These are phyloP conservation scores for Boechera stricta DNA, from an alignment of 345 rosid genomes.

Conservation along the genomic window DNA sequence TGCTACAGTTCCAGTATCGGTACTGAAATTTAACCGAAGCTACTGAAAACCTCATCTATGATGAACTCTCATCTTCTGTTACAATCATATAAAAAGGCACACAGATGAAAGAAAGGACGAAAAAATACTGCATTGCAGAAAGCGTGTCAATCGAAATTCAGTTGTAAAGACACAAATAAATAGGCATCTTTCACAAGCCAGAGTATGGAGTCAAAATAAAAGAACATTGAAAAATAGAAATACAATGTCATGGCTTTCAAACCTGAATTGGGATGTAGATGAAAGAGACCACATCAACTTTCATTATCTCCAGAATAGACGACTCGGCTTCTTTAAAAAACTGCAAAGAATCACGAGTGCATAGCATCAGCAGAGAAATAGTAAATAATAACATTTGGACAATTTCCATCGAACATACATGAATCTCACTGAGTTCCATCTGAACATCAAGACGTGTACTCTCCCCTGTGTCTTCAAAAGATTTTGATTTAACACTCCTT, in stretches of 20 bases:
- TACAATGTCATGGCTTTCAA: slow-evolving; percentile 37
- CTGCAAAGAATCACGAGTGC: slow-evolving; percentile 59
- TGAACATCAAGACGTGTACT: slow-evolving; percentile 89
- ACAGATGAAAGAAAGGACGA: slow-evolving; percentile 14
- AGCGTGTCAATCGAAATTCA: slow-evolving; percentile 1
- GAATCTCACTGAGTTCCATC: slow-evolving; percentile 91
- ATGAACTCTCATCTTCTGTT: slow-evolving; percentile 3
- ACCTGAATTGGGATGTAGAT: slow-evolving; percentile 86
- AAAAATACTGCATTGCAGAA: neutral
- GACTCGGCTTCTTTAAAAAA: slow-evolving; percentile 75
- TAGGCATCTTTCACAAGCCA: slow-evolving; percentile 30
- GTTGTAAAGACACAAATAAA: slow-evolving; percentile 25
- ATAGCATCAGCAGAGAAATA: slow-evolving; percentile 28
- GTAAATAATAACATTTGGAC: slow-evolving; percentile 27
- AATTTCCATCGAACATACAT: slow-evolving; percentile 60
- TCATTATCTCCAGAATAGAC: slow-evolving; percentile 87
- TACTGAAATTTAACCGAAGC: neutral
- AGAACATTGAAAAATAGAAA: slow-evolving; percentile 1
- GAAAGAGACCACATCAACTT: slow-evolving; percentile 78
- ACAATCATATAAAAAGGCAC: neutral
- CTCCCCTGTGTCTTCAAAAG: slow-evolving; percentile 88
- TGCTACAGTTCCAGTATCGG: slow-evolving; percentile 13
- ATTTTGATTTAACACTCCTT: slow-evolving; percentile 68
- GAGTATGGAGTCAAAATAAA: slow-evolving; percentile 18
- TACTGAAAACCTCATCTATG: neutral